Evolutionary conservation across 768 basidiomycete species (phyloP).

Genomic region (Auriculariales sp.): DNA sequence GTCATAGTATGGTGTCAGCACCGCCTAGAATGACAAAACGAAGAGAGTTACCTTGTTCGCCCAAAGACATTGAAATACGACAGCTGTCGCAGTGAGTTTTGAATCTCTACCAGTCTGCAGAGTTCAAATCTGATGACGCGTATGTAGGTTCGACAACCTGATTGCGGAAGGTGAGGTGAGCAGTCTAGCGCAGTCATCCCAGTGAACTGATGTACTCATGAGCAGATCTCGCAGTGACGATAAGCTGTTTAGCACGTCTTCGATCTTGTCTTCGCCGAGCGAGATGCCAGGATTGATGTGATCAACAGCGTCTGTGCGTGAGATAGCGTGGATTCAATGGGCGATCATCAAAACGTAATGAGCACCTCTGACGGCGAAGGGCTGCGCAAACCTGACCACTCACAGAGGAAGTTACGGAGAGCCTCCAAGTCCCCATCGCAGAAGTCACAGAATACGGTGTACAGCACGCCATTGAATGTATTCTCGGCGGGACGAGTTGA

Average conservation of each 20-base stretch:
- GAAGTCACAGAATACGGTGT: slow-evolving; percentile 68
- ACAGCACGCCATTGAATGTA: slow-evolving; percentile 59
- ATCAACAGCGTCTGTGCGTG: slow-evolving; percentile 47
- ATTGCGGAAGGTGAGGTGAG: slow-evolving; percentile 1
- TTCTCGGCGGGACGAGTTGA: slow-evolving; percentile 44
- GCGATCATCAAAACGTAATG: no score
- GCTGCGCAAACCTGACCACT: no score
- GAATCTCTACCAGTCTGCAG: slow-evolving; percentile 67
- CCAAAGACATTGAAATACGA: slow-evolving; percentile 67
- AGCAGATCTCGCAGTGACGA: slow-evolving; percentile 59
- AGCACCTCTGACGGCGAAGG: not conserved
- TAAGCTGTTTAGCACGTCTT: slow-evolving; percentile 56
- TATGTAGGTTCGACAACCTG: slow-evolving; percentile 66
- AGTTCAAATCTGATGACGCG: slow-evolving; percentile 59
- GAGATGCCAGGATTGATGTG: slow-evolving; percentile 67
- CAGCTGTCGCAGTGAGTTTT: slow-evolving; percentile 57
- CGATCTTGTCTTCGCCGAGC: slow-evolving; percentile 65
- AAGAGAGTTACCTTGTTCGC: slow-evolving; percentile 63
- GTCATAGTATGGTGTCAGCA: not conserved
- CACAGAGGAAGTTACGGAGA: slow-evolving; percentile 60
- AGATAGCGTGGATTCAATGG: no score
- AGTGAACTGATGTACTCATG: slow-evolving; percentile 35
- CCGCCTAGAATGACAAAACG: slow-evolving; percentile 47
- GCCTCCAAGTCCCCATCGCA: slow-evolving; percentile 80
- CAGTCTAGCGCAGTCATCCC: not conserved